Conservation (phyloP, 2,329 filamentous ascomycete genomes). For the Seiridium unicorne region DNA sequence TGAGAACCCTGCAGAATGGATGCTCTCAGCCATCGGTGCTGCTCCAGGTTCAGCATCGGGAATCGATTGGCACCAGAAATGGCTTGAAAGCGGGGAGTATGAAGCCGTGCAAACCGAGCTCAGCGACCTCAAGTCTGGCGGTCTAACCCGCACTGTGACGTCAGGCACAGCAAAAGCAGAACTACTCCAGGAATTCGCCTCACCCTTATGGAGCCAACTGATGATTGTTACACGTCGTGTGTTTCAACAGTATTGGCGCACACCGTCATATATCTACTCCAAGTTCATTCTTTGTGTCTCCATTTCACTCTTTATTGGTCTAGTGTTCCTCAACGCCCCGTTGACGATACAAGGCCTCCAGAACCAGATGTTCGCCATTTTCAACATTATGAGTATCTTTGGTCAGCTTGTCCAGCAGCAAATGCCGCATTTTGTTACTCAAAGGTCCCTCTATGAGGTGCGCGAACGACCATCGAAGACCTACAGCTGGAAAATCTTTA, state of each 20-base stretch:
- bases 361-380: slow-evolving; percentile 84
- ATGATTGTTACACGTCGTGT: slow-evolving; percentile 68
- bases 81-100: slow-evolving; percentile 39
- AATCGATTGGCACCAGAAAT: slow-evolving; percentile 64
- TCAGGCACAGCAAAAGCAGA: slow-evolving; percentile 8
- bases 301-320: slow-evolving; percentile 74
- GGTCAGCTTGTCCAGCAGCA: slow-evolving; percentile 76
- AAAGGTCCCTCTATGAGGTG: slow-evolving; percentile 79
- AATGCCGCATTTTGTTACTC: slow-evolving; percentile 83
- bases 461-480: slow-evolving; percentile 82
- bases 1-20: slow-evolving; percentile 62
- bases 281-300: slow-evolving; percentile 68
- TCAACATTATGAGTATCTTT: slow-evolving; percentile 81
- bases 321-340: slow-evolving; percentile 72
- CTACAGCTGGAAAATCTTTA: slow-evolving; percentile 83
- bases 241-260: slow-evolving; percentile 91
- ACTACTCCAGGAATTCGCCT: slow-evolving; percentile 71
- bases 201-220: slow-evolving; percentile 68
- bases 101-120: slow-evolving; percentile 55
- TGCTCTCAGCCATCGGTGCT: slow-evolving; percentile 40
- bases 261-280: slow-evolving; percentile 83
- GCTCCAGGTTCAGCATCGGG: slow-evolving; percentile 50
- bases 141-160: neutral
- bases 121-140: slow-evolving; percentile 51
- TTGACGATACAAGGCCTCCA: slow-evolving; percentile 76